Evolutionary conservation across 768 basidiomycete genomes (phyloP).

Genomic region (Polyporus arcularius): DNA sequence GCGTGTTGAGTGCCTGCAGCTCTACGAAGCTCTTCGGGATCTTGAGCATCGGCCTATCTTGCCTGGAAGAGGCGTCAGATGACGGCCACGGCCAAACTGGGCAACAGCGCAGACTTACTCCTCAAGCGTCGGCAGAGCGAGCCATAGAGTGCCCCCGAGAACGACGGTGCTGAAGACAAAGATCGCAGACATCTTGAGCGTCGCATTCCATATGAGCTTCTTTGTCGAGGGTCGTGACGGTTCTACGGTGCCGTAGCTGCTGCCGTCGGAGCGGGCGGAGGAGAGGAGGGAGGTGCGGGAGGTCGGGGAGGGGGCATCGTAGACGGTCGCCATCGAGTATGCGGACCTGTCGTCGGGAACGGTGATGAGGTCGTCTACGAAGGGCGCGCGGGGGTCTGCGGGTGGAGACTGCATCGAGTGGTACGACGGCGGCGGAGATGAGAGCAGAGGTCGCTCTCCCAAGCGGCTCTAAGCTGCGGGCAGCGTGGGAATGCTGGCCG

Average conservation of each 20-base stretch:
- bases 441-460: background rate
- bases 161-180: conserved; percentile 69
- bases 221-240: conserved; percentile 43
- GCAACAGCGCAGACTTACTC: conserved; percentile 51
- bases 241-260: conserved; percentile 50
- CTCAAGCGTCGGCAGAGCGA: conserved; percentile 78
- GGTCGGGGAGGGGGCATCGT: conserved; percentile 39
- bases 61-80: conserved; percentile 41
- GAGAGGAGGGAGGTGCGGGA: conserved; percentile 29
- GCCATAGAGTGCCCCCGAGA: conserved; percentile 77
- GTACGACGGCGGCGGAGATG: background rate
- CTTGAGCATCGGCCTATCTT: conserved; percentile 72
- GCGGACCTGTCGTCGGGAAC: conserved; percentile 41
- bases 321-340: conserved; percentile 69
- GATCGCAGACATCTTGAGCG: conserved; percentile 79
- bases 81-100: conserved; percentile 4
- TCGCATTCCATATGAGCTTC: conserved; percentile 74
- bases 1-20: conserved; percentile 79
- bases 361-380: conserved; percentile 13
- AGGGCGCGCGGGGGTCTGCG: conserved; percentile 7
- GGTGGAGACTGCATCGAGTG: conserved; percentile 1
- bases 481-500: background rate
- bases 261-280: conserved; percentile 9
- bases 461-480: background rate
- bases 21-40: conserved; percentile 89